Evolutionary conservation across 2,329 filamentous ascomycete species (phyloP).

Genomic region (Cytospora piceae): DNA sequence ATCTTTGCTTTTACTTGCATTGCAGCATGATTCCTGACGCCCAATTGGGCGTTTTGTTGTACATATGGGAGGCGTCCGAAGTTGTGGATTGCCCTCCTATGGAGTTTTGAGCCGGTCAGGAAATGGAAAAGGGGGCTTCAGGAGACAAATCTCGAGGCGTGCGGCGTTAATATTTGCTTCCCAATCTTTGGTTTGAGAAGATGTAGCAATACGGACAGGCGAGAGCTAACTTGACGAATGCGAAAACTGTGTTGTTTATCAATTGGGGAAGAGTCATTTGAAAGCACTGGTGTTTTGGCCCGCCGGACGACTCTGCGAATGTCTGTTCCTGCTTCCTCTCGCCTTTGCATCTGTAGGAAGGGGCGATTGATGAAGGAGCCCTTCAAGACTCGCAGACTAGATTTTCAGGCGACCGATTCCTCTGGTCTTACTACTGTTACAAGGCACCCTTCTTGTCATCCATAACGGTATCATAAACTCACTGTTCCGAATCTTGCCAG

Average conservation of each 20-base stretch:
- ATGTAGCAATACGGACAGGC: constrained; percentile 13
- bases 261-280: background rate
- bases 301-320: background rate
- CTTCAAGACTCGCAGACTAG: background rate
- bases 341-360: background rate
- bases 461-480: background rate
- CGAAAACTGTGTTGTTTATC: constrained; percentile 10
- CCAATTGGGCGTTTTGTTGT: constrained; percentile 14
- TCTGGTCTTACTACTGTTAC: background rate
- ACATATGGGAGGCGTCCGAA: constrained; percentile 11
- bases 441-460: background rate
- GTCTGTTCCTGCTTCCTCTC: background rate
- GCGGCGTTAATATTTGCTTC: constrained; percentile 23
- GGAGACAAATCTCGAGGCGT: constrained; percentile 10
- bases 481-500: background rate
- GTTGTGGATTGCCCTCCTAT: constrained; percentile 3
- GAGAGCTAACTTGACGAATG: constrained; percentile 12
- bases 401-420: background rate
- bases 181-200: background rate
- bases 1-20: background rate
- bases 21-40: background rate
- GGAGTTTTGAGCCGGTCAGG: constrained; percentile 22
- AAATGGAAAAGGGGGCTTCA: constrained; percentile 4
- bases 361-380: background rate
- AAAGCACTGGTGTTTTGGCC: background rate